These are phyloP conservation scores for Pseudogymnoascus sp. DNA, from an alignment of 2,329 filamentous ascomycete species.

Conservation along the genomic window DNA sequence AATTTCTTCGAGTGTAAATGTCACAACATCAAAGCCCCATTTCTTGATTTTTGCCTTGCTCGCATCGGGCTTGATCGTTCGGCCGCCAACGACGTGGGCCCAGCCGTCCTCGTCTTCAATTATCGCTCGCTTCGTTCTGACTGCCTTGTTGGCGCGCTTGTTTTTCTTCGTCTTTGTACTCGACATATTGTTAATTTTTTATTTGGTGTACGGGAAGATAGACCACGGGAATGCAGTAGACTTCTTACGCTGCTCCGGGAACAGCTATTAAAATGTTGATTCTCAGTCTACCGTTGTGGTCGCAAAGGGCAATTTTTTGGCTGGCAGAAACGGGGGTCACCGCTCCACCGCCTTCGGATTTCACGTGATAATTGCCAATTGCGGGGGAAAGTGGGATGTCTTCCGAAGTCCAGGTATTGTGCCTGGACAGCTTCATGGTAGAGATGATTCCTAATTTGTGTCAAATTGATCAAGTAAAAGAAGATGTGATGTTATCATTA, in stretches of 20 bases:
- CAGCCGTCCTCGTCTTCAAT: conserved; percentile 27
- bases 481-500: neutral
- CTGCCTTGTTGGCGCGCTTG: conserved; percentile 10
- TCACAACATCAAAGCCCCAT: neutral
- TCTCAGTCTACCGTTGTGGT: neutral
- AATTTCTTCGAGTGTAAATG: conserved; percentile 22
- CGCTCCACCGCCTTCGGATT: neutral
- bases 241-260: neutral
- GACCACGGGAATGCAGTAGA: neutral
- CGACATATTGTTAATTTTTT: neutral
- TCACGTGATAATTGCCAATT: neutral
- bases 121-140: conserved; percentile 24
- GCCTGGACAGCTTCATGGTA: neutral
- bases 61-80: neutral
- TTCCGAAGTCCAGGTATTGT: neutral
- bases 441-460: neutral
- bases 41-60: neutral
- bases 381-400: neutral
- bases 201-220: too few species aligned
- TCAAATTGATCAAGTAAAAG: neutral
- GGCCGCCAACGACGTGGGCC: conserved; percentile 25
- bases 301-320: neutral
- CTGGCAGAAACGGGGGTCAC: conserved; percentile 5
- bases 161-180: neutral
- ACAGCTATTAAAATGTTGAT: neutral